These are phyloP conservation scores for Onygenales sp. DNA, from an alignment of 2,329 filamentous ascomycete genomes.

Conservation along the genomic window DNA sequence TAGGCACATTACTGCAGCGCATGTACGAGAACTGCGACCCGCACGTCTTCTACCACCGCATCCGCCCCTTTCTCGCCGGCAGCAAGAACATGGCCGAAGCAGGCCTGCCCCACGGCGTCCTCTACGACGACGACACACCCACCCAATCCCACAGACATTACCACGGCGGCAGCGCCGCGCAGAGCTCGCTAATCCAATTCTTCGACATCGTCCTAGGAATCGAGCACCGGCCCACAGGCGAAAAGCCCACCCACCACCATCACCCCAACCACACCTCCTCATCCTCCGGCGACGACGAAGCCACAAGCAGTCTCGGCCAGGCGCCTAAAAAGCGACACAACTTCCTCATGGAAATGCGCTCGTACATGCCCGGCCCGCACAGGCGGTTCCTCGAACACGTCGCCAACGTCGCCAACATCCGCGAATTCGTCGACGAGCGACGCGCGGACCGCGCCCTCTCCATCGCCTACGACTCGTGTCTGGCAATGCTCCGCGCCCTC, in stretches of 20 bases:
- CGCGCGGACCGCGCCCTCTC: slow-evolving; percentile 55
- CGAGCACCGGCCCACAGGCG: slow-evolving; percentile 81
- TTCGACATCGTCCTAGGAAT: slow-evolving; percentile 88
- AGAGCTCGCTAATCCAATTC: slow-evolving; percentile 94
- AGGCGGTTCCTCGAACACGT: slow-evolving; percentile 81
- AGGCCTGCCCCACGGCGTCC: slow-evolving; percentile 74
- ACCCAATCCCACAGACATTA: slow-evolving; percentile 67
- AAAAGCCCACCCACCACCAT: slow-evolving; percentile 32
- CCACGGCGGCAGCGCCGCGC: slow-evolving; percentile 89
- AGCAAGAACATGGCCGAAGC: slow-evolving; percentile 97
- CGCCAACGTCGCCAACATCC: slow-evolving; percentile 71
- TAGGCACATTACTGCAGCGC: slow-evolving; percentile 66
- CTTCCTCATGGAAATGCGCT: slow-evolving; percentile 94
- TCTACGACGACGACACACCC: slow-evolving; percentile 73
- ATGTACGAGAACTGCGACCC: slow-evolving; percentile 97
- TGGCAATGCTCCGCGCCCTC: slow-evolving; percentile 67
- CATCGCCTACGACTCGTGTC: slow-evolving; percentile 81
- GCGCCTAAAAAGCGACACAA: slow-evolving; percentile 57
- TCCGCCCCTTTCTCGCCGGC: slow-evolving; percentile 90
- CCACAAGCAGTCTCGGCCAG: slow-evolving; percentile 38
- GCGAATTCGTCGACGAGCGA: slow-evolving; percentile 63
- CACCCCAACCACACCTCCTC: background rate
- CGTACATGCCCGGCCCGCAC: slow-evolving; percentile 92
- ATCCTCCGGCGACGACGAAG: slow-evolving; percentile 21
- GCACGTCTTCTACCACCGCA: slow-evolving; percentile 87